Conservation (phyloP, 345 rosid genomes). For the Eucalyptus erythrocorys region DNA sequence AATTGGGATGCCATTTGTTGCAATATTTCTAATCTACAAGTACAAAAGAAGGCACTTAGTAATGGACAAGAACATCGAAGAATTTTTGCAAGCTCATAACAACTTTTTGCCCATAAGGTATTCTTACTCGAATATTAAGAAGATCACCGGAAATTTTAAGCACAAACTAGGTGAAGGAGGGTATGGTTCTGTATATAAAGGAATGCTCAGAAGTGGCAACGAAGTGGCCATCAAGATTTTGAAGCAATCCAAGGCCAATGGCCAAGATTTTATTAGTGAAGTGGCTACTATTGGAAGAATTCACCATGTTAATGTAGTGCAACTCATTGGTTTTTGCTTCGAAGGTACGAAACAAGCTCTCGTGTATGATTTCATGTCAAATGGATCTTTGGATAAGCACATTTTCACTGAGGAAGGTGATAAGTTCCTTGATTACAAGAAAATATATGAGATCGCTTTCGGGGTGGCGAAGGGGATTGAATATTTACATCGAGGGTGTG, state of each 20-base stretch:
- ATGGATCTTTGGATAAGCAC: neutral
- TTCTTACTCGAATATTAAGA: neutral
- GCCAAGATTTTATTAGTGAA: neutral
- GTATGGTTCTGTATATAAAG: neutral
- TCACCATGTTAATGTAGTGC: neutral
- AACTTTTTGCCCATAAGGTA: neutral
- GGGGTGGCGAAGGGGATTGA: neutral
- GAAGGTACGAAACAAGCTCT: neutral
- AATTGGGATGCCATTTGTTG: neutral
- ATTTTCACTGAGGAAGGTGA: neutral
- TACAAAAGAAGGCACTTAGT: neutral
- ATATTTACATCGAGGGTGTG: neutral
- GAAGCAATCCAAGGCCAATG: neutral
- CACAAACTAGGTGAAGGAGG: neutral
- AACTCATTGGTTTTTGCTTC: neutral
- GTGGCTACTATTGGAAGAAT: neutral
- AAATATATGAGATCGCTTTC: neutral
- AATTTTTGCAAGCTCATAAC: neutral
- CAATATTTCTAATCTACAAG: neutral
- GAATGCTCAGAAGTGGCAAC: rapidly evolving
- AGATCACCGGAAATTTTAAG: neutral
- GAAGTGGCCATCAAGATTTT: neutral
- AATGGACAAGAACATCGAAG: neutral
- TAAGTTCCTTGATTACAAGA: neutral
- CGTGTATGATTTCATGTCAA: neutral